Base-by-base conservation (phyloP, 306 rosid genomes). In the Citrullus mucosospermus region DNA sequence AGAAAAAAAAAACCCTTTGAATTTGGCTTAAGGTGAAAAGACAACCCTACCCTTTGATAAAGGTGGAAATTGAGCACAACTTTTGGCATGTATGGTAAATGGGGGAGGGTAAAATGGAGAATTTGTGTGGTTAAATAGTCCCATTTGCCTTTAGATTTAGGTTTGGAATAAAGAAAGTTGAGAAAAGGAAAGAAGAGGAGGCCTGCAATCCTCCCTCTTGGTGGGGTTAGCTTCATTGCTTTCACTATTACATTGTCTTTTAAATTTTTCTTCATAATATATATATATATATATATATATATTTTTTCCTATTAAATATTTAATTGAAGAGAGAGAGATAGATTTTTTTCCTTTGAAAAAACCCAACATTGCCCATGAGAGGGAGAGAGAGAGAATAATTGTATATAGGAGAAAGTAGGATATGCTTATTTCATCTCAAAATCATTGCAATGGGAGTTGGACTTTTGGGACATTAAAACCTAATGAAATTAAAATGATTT, bases 121-220 rank as follows among this genome's bases (percentile, higher is more conserved):
- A 78, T 79, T 81, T 76, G 80, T 43, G 60, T 53, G 62, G 9
- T 25, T 46, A 11, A 84, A 82, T 16, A 20, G 78, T 56, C 46
- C 56, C 38, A 36, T 58, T 55, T 76, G 79, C 68, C 93, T 90
- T 91, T 90, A 84, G 88, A 85, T 83, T 88, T 88, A 89, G 90
- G 86, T 87, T 90, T 86, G 90, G 98, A 93, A 93, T 91, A 88
- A 93, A 93, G 88, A 88, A 79, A 81, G 39, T 6, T 54, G 78
- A 77, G 83, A 77, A 82, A 77, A 82, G 81, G 62, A 48, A 58
- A 76, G 80, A 66, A 53, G 78, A 83, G 17, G 79, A 6, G 71
- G 86, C 89, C 80, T 88, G 85, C 85, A 75, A 90, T 84, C 82
- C 85, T 85, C 83, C 86, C 78, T 66, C 78, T 61, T 54, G 80